phyloP scores from a whole-genome alignment of 192 early-diverging fungal species.

The Gonapodya sp. region DNA sequence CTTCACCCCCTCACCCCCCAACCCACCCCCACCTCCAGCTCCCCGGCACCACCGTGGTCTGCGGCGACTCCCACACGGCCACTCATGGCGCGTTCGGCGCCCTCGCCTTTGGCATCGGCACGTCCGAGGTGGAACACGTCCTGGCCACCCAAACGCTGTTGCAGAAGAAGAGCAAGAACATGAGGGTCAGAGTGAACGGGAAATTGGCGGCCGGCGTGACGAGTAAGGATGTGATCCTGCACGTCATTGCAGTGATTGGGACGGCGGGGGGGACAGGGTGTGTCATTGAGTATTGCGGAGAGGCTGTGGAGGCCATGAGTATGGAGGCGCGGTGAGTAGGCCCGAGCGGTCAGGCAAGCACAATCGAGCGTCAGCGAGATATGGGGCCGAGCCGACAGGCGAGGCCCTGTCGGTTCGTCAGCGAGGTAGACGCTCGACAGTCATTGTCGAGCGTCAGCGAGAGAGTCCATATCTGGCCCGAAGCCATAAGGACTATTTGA shows the following conservation, averaged over 20 bases:
- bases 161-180: constrained; percentile 61
- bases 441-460: no score
- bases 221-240: constrained; percentile 56
- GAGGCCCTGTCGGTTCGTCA: no score
- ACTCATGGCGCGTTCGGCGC: constrained; percentile 68
- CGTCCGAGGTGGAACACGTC: constrained; percentile 67
- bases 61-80: constrained; percentile 64
- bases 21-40: constrained; percentile 20
- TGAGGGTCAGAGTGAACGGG: constrained; percentile 48
- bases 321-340: constrained; percentile 36
- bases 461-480: no score
- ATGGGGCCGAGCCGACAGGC: no score
- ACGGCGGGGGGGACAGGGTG: constrained; percentile 61
- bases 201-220: constrained; percentile 37
- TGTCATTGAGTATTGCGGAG: constrained; percentile 60
- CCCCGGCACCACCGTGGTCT: constrained; percentile 60
- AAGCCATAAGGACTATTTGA: no score
- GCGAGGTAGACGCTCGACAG: no score
- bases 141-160: constrained; percentile 60
- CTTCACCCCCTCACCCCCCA: no score
- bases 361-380: no score
- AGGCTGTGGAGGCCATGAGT: constrained; percentile 38
- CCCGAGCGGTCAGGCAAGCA: no score
- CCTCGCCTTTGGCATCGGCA: constrained; percentile 64
- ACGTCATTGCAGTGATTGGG: constrained; percentile 59